Evolutionary conservation across 2,329 filamentous ascomycete genomes (phyloP).

Genomic region (Claviceps sp.): DNA sequence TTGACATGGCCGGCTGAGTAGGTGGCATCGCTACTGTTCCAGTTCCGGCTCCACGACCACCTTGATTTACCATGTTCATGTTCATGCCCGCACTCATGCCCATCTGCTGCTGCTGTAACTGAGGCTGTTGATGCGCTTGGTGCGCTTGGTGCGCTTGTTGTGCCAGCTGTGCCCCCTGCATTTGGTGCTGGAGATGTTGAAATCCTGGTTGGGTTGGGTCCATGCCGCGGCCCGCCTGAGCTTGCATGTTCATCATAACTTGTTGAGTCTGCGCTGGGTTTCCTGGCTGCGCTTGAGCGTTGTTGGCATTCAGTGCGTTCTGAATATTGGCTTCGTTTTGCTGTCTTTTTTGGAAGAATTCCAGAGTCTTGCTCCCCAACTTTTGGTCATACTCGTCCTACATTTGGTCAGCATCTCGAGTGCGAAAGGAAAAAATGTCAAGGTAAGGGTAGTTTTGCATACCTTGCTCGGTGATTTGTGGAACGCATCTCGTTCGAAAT

Average conservation of each 20-base stretch:
- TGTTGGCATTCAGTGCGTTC: slow-evolving; percentile 30
- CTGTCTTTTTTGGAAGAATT: slow-evolving; percentile 38
- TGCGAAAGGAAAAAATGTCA: background rate
- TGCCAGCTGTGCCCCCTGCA: slow-evolving; percentile 40
- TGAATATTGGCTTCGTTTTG: slow-evolving; percentile 35
- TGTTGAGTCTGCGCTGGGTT: slow-evolving; percentile 23
- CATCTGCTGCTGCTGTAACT: slow-evolving; percentile 17
- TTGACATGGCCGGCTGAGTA: slow-evolving; percentile 26
- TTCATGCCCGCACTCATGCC: slow-evolving; percentile 30
- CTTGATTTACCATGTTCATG: slow-evolving; percentile 25
- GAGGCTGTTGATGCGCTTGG: slow-evolving; percentile 14
- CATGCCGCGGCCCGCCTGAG: slow-evolving; percentile 37
- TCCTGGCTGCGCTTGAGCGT: slow-evolving; percentile 15
- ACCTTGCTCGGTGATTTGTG: slow-evolving; percentile 35
- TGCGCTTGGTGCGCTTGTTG: slow-evolving; percentile 21
- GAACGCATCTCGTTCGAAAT: slow-evolving; percentile 35
- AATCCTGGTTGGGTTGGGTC: slow-evolving; percentile 39
- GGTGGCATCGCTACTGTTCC: slow-evolving; percentile 22
- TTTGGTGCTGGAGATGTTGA: slow-evolving; percentile 44
- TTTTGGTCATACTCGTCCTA: slow-evolving; percentile 37
- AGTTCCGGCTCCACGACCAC: slow-evolving; percentile 18
- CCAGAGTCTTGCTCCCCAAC: slow-evolving; percentile 31
- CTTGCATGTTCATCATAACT: slow-evolving; percentile 41
- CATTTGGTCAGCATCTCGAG: slow-evolving; percentile 6
- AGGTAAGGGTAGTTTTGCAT: background rate